phyloP scores from a whole-genome alignment of 2,329 filamentous ascomycete genomes.

The Colletotrichum nymphaeae region DNA sequence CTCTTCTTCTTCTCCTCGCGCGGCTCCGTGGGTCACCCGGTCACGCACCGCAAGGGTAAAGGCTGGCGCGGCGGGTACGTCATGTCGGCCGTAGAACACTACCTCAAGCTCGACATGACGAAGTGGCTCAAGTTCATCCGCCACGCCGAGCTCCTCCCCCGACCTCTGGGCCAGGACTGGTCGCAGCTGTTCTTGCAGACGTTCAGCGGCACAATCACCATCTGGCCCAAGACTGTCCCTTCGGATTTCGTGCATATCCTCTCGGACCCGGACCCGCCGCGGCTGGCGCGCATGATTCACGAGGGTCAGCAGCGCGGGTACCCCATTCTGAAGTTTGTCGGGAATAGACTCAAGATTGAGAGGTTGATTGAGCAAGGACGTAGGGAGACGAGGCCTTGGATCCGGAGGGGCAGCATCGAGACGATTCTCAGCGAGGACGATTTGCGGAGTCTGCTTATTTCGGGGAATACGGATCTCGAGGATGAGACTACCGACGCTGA shows the following conservation, averaged over 20 bases:
- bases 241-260: constrained; percentile 90
- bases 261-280: constrained; percentile 79
- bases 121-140: constrained; percentile 98
- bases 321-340: constrained; percentile 91
- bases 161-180: constrained; percentile 95
- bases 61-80: constrained; percentile 97
- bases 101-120: constrained; percentile 93
- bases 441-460: constrained; percentile 59
- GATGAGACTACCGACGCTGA: constrained; percentile 40
- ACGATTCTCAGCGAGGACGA: constrained; percentile 72
- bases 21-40: constrained; percentile 90
- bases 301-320: constrained; percentile 91
- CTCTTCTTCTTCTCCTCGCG: constrained; percentile 98
- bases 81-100: constrained; percentile 91
- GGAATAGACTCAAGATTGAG: constrained; percentile 88
- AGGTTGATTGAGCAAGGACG: constrained; percentile 71
- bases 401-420: constrained; percentile 65
- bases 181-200: constrained; percentile 95
- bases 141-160: constrained; percentile 90
- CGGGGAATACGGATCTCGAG: constrained; percentile 34
- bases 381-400: constrained; percentile 61
- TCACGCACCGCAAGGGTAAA: constrained; percentile 91
- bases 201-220: constrained; percentile 94
- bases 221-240: constrained; percentile 86
- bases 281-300: constrained; percentile 89